Conservation (phyloP, 2,329 filamentous ascomycete species). For the Pseudogymnoascus sp. region DNA sequence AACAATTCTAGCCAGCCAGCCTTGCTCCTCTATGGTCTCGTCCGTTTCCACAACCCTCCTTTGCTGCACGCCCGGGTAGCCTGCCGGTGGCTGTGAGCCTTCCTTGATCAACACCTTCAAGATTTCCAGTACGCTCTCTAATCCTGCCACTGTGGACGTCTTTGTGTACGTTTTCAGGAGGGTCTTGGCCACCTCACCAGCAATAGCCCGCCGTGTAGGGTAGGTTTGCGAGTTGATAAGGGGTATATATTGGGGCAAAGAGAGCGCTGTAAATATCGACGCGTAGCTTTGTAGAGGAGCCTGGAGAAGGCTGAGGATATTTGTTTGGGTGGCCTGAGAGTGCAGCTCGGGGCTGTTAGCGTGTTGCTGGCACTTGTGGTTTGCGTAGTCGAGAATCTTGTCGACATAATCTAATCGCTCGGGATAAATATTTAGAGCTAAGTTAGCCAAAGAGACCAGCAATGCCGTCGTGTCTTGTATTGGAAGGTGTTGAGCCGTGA, state of each 20-base stretch:
- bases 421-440: slow-evolving; percentile 93
- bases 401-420: slow-evolving; percentile 90
- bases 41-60: slow-evolving; percentile 80
- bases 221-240: slow-evolving; percentile 89
- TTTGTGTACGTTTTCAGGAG: slow-evolving; percentile 76
- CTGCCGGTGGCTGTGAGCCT: slow-evolving; percentile 73
- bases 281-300: slow-evolving; percentile 84
- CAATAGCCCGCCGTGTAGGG: slow-evolving; percentile 81
- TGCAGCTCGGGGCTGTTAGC: slow-evolving; percentile 94
- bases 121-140: slow-evolving; percentile 84
- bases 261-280: slow-evolving; percentile 92
- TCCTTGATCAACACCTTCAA: slow-evolving; percentile 90
- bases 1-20: slow-evolving; percentile 87
- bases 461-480: slow-evolving; percentile 94
- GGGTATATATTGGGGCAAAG: slow-evolving; percentile 85
- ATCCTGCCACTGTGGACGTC: slow-evolving; percentile 69
- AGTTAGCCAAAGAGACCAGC: slow-evolving; percentile 85
- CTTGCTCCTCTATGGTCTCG: slow-evolving; percentile 96
- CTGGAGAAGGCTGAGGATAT: slow-evolving; percentile 81
- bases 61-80: slow-evolving; percentile 76
- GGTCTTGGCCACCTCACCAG: slow-evolving; percentile 76
- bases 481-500: slow-evolving; percentile 81
- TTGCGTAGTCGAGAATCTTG: slow-evolving; percentile 83
- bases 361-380: slow-evolving; percentile 78
- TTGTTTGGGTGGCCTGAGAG: slow-evolving; percentile 78